Percentiles rank a stretch among this genome's conserved stretches.
phyloP scores from a whole-genome alignment of 352 stramenopile species.

The Phytophthora nicotianae region DNA sequence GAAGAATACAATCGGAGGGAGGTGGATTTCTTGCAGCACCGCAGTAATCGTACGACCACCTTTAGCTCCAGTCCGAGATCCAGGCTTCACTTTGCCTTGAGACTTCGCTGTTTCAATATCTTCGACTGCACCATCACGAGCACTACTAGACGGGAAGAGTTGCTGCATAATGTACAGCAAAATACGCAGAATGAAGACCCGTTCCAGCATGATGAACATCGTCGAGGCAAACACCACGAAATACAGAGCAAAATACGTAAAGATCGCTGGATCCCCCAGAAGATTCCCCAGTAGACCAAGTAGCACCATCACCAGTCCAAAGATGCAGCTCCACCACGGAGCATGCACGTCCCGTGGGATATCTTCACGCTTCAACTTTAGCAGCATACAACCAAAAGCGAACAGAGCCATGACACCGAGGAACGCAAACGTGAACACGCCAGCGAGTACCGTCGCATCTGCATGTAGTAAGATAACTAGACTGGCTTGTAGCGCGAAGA shows the following conservation, averaged over 20 bases:
- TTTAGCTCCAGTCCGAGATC: constrained; percentile 55
- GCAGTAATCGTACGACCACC: constrained; percentile 72
- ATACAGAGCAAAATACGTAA: constrained; percentile 86
- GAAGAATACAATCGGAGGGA: constrained; percentile 92
- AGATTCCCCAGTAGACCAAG: constrained; percentile 69
- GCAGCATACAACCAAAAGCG: constrained; percentile 89
- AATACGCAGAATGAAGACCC: constrained; percentile 76
- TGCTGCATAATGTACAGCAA: constrained; percentile 69
- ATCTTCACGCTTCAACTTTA: constrained; percentile 92
- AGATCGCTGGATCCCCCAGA: constrained; percentile 71
- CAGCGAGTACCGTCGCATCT: constrained; percentile 82
- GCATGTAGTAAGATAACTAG: constrained; percentile 82
- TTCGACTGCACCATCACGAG: constrained; percentile 29
- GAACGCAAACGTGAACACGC: constrained; percentile 94
- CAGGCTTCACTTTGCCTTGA: constrained; percentile 26
- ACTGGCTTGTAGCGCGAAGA: constrained; percentile 72
- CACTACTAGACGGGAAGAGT: constrained; percentile 56
- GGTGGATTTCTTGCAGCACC: constrained; percentile 68
- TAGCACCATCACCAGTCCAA: constrained; percentile 75
- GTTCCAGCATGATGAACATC: constrained; percentile 86
- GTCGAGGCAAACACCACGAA: constrained; percentile 69
- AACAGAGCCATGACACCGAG: constrained; percentile 93
- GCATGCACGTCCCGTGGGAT: constrained; percentile 89
- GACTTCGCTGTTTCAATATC: constrained; percentile 27
- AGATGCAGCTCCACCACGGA: constrained; percentile 82